Evolutionary conservation across 345 rosid species (phyloP).

Genomic region (Acer negundo): DNA sequence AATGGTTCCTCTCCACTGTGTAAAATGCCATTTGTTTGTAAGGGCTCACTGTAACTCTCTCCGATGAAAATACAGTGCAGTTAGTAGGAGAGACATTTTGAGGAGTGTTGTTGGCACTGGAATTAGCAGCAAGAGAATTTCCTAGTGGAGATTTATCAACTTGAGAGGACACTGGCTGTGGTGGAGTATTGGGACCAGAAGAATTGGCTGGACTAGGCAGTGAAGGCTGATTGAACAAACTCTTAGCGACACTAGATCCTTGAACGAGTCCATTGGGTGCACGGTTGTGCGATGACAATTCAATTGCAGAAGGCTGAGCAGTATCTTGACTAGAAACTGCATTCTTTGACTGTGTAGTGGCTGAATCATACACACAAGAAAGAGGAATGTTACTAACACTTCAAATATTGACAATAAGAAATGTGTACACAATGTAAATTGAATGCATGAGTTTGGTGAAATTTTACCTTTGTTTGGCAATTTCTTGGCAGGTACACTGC

Average conservation of each 20-base stretch:
- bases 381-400: background rate
- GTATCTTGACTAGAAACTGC: slow-evolving; percentile 14
- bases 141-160: slow-evolving; percentile 44
- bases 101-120: slow-evolving; percentile 43
- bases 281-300: slow-evolving; percentile 19
- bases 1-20: slow-evolving; percentile 72
- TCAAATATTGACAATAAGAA: slow-evolving; percentile 1
- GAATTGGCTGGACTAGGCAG: slow-evolving; percentile 44
- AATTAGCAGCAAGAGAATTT: slow-evolving; percentile 31
- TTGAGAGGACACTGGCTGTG: slow-evolving; percentile 42
- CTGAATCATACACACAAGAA: slow-evolving; percentile 10
- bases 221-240: slow-evolving; percentile 57
- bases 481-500: slow-evolving; percentile 31
- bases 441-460: background rate
- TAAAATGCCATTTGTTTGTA: slow-evolving; percentile 56
- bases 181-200: slow-evolving; percentile 63
- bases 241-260: slow-evolving; percentile 62
- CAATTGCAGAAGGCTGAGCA: slow-evolving; percentile 32
- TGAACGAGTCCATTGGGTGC: slow-evolving; percentile 27
- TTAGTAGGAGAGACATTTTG: slow-evolving; percentile 55
- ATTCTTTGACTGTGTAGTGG: slow-evolving; percentile 17
- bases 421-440: background rate
- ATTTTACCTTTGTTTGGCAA: slow-evolving; percentile 44
- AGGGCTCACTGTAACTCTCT: slow-evolving; percentile 71
- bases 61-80: slow-evolving; percentile 68